Percentiles rank a stretch among this genome's conserved stretches.
phyloP scores from a whole-genome alignment of 2,329 filamentous ascomycete genomes.

The Boeremia exigua region DNA sequence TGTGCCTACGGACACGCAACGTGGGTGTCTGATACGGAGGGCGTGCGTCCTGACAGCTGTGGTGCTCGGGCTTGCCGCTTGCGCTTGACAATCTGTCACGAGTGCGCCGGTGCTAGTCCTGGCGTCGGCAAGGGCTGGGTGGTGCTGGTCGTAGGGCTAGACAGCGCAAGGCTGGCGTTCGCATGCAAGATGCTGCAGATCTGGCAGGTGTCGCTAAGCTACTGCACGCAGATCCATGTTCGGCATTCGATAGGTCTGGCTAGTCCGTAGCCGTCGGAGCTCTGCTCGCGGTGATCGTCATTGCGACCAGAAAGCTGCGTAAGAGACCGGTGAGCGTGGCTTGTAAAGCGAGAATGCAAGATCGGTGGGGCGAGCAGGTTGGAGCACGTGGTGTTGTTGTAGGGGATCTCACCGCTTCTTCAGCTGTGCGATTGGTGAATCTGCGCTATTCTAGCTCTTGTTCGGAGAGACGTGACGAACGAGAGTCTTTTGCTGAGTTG shows the following conservation, averaged over 20 bases:
- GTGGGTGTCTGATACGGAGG: no score
- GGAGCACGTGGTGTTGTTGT: neutral
- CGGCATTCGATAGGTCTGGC: conserved; percentile 3
- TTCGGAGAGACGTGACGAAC: conserved; percentile 3
- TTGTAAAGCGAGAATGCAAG: neutral
- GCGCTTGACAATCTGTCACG: no score
- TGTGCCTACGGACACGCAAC: no score
- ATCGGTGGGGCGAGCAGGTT: neutral
- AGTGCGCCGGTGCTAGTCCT: no score
- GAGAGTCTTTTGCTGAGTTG: neutral
- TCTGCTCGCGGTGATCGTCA: neutral
- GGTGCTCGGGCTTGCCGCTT: no score
- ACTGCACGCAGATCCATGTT: neutral
- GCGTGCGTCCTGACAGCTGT: no score
- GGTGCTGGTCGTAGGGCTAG: neutral
- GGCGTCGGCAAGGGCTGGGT: no score
- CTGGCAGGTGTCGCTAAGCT: conserved; percentile 1
- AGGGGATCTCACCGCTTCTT: conserved; percentile 14
- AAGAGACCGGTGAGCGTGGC: conserved; percentile 11
- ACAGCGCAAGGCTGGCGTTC: neutral
- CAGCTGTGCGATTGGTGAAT: neutral
- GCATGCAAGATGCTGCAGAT: conserved; percentile 3
- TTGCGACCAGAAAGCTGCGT: neutral
- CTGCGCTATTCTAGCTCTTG: neutral
- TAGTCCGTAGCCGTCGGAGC: neutral